Conservation (phyloP, 139 green algal species). For the Micromonas commoda region DNA sequence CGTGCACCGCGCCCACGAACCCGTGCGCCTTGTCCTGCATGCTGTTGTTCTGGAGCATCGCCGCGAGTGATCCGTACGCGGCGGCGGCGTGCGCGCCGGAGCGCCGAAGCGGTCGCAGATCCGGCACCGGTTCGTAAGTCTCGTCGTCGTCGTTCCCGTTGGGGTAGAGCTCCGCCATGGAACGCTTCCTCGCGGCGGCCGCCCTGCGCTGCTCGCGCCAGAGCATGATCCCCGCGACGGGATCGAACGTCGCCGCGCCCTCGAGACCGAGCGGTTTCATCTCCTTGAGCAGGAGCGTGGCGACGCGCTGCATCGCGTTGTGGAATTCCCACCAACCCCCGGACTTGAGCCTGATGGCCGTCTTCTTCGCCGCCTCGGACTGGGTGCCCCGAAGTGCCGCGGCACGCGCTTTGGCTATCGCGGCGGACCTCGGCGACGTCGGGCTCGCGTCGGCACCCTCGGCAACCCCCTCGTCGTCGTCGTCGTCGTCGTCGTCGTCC, state of each 20-base stretch:
- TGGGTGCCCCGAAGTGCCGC: too few relatives aligned
- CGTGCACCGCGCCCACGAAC: background rate
- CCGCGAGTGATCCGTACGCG: background rate
- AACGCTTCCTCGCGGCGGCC: too few relatives aligned
- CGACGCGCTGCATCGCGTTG: background rate
- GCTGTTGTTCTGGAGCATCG: background rate
- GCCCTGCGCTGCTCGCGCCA: conserved; percentile 9
- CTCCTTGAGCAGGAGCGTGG: background rate
- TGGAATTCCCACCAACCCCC: conserved; percentile 3
- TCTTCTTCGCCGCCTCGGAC: background rate
- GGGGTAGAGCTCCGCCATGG: background rate
- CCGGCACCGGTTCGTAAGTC: background rate
- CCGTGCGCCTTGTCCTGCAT: background rate
- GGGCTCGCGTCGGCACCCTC: background rate
- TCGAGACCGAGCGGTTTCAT: conserved; percentile 8
- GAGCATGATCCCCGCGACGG: conserved; percentile 13
- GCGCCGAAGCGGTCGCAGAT: background rate
- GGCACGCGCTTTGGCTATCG: too few relatives aligned
- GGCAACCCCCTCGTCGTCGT: background rate
- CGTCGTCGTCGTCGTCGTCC: background rate
- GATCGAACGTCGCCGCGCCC: conserved; percentile 18
- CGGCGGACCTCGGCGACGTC: background rate
- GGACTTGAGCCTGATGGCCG: background rate
- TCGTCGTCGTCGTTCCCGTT: background rate
- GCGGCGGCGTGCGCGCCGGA: background rate